These are phyloP conservation scores for Calonectria hawksworthii DNA, from an alignment of 2,329 filamentous ascomycete genomes.

Conservation along the genomic window DNA sequence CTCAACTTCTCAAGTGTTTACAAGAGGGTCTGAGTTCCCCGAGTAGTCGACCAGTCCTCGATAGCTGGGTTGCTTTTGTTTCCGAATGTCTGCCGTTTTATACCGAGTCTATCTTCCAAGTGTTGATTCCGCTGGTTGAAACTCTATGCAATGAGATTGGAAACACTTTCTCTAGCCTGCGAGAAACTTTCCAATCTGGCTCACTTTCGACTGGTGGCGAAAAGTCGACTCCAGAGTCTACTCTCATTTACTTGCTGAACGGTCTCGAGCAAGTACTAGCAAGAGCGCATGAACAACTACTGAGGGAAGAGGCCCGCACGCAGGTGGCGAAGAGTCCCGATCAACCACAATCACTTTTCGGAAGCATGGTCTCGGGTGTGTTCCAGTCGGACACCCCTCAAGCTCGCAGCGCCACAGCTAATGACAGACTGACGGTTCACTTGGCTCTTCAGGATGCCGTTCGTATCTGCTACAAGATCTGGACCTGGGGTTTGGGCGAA, in stretches of 20 bases:
- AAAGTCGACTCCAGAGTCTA: conserved; percentile 71
- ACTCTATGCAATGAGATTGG: conserved; percentile 87
- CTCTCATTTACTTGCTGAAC: conserved; percentile 88
- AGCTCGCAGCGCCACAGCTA: conserved; percentile 87
- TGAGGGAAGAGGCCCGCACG: conserved; percentile 80
- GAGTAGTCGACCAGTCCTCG: conserved; percentile 81
- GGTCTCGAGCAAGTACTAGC: conserved; percentile 93
- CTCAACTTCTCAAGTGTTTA: conserved; percentile 85
- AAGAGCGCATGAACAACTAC: conserved; percentile 84
- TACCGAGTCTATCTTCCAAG: conserved; percentile 87
- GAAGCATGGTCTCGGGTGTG: conserved; percentile 93
- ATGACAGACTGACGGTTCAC: conserved; percentile 91
- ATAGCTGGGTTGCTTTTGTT: conserved; percentile 92
- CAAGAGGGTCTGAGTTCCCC: conserved; percentile 83
- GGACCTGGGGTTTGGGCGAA: conserved; percentile 87
- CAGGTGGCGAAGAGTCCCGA: conserved; percentile 83
- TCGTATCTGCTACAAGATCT: conserved; percentile 91
- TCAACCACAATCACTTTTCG: conserved; percentile 89
- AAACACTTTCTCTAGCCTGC: conserved; percentile 78
- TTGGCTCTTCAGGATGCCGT: conserved; percentile 98
- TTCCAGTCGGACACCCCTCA: conserved; percentile 85
- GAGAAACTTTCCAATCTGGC: conserved; percentile 69
- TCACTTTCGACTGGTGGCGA: conserved; percentile 37
- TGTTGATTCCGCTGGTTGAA: conserved; percentile 90
- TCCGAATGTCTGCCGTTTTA: conserved; percentile 88